Conservation (phyloP, 305 asterid genomes). For the Rubia tinctorum region DNA sequence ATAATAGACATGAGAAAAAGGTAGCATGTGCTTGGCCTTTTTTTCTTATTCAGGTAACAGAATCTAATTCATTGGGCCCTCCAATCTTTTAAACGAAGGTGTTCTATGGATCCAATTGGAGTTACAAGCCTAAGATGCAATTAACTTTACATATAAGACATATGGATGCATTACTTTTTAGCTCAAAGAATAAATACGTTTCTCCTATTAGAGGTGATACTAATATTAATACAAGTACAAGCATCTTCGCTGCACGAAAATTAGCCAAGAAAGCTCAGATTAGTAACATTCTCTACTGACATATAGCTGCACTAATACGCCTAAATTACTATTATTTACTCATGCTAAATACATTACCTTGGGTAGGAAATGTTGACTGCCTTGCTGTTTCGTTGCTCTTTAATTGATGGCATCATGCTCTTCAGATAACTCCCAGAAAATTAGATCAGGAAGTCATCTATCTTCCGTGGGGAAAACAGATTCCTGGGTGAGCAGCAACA, state of each 20-base stretch:
- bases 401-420: neutral
- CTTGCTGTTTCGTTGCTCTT: neutral
- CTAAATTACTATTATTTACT: neutral
- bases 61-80: neutral
- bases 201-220: neutral
- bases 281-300: neutral
- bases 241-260: neutral
- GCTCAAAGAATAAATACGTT: neutral
- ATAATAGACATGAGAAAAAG: neutral
- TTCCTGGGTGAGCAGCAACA: conserved; percentile 55
- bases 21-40: neutral
- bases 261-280: neutral
- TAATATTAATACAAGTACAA: neutral
- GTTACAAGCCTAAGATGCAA: neutral
- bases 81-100: neutral
- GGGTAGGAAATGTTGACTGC: conserved; percentile 5
- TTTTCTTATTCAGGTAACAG: neutral
- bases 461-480: conserved; percentile 25
- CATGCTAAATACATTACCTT: neutral
- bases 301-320: neutral
- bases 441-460: conserved; percentile 18
- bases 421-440: neutral
- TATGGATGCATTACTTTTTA: neutral
- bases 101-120: neutral
- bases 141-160: neutral